A percentile compares a stretch with the other conserved stretches of the same genome.
These are phyloP conservation scores for Hirschfeldia incana DNA, from an alignment of 345 rosid species.

Conservation along the genomic window DNA sequence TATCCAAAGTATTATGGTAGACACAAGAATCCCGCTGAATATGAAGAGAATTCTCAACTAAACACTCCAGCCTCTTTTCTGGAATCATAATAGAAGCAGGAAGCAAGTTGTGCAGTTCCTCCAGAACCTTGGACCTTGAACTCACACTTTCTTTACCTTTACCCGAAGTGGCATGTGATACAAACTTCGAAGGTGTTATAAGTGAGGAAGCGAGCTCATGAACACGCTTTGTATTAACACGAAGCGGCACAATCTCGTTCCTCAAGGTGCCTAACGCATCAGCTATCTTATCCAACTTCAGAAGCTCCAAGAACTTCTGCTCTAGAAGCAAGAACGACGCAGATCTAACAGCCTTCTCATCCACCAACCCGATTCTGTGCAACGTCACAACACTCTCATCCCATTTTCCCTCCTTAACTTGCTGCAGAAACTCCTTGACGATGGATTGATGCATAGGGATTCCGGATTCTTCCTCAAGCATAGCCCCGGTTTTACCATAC, in stretches of 20 bases:
- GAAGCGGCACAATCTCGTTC: slow-evolving; percentile 65
- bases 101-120: slow-evolving; percentile 60
- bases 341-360: slow-evolving; percentile 55
- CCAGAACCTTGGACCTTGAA: slow-evolving; percentile 54
- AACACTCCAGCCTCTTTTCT: slow-evolving; percentile 65
- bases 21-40: slow-evolving; percentile 62
- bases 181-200: slow-evolving; percentile 41
- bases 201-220: slow-evolving; percentile 60
- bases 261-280: slow-evolving; percentile 60
- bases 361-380: slow-evolving; percentile 50
- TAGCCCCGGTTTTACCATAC: slow-evolving; percentile 57
- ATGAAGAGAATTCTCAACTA: slow-evolving; percentile 66
- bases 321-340: slow-evolving; percentile 64
- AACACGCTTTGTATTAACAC: slow-evolving; percentile 45
- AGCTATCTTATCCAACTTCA: slow-evolving; percentile 43
- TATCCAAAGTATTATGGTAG: slow-evolving; percentile 61
- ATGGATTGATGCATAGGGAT: slow-evolving; percentile 51
- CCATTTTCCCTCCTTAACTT: slow-evolving; percentile 64
- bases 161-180: slow-evolving; percentile 32
- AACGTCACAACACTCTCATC: slow-evolving; percentile 61
- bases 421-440: slow-evolving; percentile 54
- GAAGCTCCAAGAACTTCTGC: slow-evolving; percentile 63
- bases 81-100: slow-evolving; percentile 65
- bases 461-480: slow-evolving; percentile 72
- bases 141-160: slow-evolving; percentile 39